Base-by-base conservation (phyloP, 345 rosid genomes). In the Rhizophora apiculata region DNA sequence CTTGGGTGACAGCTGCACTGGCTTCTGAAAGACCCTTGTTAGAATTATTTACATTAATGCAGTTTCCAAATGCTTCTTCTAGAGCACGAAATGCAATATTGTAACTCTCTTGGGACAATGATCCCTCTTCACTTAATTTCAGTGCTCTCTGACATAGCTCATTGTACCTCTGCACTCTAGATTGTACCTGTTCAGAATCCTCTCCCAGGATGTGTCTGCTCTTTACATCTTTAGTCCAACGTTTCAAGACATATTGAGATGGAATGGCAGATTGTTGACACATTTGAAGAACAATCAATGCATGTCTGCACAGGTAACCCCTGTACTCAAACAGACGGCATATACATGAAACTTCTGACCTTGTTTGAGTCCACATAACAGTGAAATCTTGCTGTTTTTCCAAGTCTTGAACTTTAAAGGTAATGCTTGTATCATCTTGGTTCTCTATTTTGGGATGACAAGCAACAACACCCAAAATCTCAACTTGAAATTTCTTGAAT, bases 151-250 rank as follows among this genome's bases (percentile, higher is more conserved):
- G 79, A 74, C 86, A 84, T 67, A 88, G 65, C 67, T 80, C 82
- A 53, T 84, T 84, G 69, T 86, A 88, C 60, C 90, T 80, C 56
- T 82, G 88, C 48, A 78, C 73, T 74, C 88, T 82, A 22, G 83
- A 81, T 55, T 82, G 88, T 61, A 84, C 72, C 74, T 77, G 85
- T 48, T 73, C 87, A 75, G 87, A 80, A 63, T 81, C 90, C 61
- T 77, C 85, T 49, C 72, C 82, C 22, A 80, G 2, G 59, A 81
- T 63, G 46, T 80, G 81, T 69, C 79, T 76, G 80, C 70, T 76
- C 73, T 83, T 88, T 46, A 85, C 93, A 61, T 82, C 90, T 78
- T 86, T 88, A n/a, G 90, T 88, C 93, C 93, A 88, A 49, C 93
- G 76, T 66, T 86, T 88, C 78, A 86, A 71, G 72, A 88, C 77